These are phyloP conservation scores for Chrysosporium keratinophilum DNA, from an alignment of 2,329 filamentous ascomycete genomes.

Conservation along the genomic window DNA sequence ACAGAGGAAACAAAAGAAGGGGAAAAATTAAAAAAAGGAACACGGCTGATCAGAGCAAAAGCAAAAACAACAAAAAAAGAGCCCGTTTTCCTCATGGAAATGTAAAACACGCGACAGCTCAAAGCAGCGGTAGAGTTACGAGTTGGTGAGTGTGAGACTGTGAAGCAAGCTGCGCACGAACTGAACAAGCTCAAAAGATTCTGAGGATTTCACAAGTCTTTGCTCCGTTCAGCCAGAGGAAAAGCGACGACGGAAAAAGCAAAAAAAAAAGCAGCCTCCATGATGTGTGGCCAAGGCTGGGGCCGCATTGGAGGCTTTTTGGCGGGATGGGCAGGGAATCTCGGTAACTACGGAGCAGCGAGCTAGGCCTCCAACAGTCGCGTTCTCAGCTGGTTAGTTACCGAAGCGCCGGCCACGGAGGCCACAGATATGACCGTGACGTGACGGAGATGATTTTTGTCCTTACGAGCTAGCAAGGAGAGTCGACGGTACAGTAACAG, in stretches of 20 bases:
- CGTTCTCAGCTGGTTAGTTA: not conserved
- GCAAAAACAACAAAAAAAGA: not conserved
- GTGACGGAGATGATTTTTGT: not conserved
- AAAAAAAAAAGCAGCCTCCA: not conserved
- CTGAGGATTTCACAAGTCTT: not conserved
- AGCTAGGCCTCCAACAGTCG: no score
- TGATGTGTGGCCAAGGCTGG: conserved; percentile 1
- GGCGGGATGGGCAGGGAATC: not conserved
- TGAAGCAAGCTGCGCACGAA: no score
- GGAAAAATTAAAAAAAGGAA: not conserved
- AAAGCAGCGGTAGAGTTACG: not conserved
- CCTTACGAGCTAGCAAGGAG: no score
- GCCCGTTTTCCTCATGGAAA: not conserved
- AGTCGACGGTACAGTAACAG: no score
- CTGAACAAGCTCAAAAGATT: not conserved
- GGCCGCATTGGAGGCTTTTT: not conserved
- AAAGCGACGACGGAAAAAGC: conserved; percentile 1
- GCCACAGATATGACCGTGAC: not conserved
- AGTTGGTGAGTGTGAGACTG: not conserved
- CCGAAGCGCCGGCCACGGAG: not conserved
- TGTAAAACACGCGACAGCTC: not conserved
- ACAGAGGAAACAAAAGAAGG: not conserved
- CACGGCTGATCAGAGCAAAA: conserved; percentile 1
- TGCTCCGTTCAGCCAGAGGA: not conserved
- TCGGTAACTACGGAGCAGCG: not conserved